Evolutionary conservation across 805 yeast genomes (phyloP).

Genomic region (Saturnispora halmiae): DNA sequence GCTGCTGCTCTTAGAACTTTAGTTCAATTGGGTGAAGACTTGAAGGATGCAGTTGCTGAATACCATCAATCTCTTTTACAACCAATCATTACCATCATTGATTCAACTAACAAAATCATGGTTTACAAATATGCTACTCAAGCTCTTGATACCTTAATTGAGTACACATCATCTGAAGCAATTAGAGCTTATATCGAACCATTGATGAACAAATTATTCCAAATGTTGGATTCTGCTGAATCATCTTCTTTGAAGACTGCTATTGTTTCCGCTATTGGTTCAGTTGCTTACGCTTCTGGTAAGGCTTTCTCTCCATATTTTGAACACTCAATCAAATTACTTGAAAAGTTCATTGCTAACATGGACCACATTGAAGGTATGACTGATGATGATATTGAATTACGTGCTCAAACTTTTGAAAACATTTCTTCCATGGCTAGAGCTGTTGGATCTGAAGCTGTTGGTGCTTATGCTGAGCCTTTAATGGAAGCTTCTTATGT

Average conservation of each 20-base stretch:
- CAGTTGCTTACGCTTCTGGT: constrained; percentile 94
- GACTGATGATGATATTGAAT: constrained; percentile 82
- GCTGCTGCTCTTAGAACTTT: constrained; percentile 81
- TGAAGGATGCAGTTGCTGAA: constrained; percentile 77
- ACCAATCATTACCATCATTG: constrained; percentile 76
- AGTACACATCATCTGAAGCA: constrained; percentile 82
- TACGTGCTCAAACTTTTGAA: constrained; percentile 88
- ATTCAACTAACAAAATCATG: constrained; percentile 70
- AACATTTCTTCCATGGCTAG: constrained; percentile 90
- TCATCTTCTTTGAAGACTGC: constrained; percentile 69
- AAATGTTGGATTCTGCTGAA: constrained; percentile 68
- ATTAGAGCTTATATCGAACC: constrained; percentile 74
- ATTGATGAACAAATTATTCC: constrained; percentile 80
- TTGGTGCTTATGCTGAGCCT: constrained; percentile 78
- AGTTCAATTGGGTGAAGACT: constrained; percentile 67
- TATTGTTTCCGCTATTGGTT: constrained; percentile 91
- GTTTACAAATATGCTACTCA: constrained; percentile 85
- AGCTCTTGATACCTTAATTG: constrained; percentile 87
- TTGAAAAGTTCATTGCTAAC: constrained; percentile 74
- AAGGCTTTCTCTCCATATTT: constrained; percentile 80
- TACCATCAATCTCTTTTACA: constrained; percentile 80
- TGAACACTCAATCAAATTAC: constrained; percentile 64
- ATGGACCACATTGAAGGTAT: constrained; percentile 61
- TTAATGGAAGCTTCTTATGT: constrained; percentile 80
- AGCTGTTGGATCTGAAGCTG: constrained; percentile 89